Evolutionary conservation across 805 yeast species (phyloP).

Genomic region (Kazachstania taianensis): DNA sequence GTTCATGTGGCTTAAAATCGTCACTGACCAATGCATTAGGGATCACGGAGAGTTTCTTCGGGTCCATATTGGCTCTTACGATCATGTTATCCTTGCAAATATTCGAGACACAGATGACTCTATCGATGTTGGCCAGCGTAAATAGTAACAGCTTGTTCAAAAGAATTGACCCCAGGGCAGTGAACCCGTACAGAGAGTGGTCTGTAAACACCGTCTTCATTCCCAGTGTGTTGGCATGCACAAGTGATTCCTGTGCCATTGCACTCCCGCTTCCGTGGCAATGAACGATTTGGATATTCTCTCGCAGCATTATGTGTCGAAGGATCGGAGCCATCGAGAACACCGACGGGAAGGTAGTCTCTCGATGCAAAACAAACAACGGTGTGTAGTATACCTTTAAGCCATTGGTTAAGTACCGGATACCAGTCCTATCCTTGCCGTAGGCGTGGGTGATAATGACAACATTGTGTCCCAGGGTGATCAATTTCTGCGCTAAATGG

Average conservation of each 20-base stretch:
- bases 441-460: conserved; percentile 83
- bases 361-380: conserved; percentile 65
- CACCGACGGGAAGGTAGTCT: conserved; percentile 80
- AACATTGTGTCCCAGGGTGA: conserved; percentile 75
- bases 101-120: conserved; percentile 92
- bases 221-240: conserved; percentile 93
- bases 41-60: conserved; percentile 71
- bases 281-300: conserved; percentile 78
- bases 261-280: conserved; percentile 90
- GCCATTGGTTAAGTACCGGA: conserved; percentile 79
- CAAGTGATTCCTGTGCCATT: conserved; percentile 77
- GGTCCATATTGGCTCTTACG: conserved; percentile 73
- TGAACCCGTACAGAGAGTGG: conserved; percentile 91
- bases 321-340: conserved; percentile 80
- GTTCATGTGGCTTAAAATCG: conserved; percentile 52
- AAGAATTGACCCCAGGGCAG: conserved; percentile 69
- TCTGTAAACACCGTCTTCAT: conserved; percentile 87
- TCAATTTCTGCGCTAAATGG: conserved; percentile 76
- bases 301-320: conserved; percentile 77
- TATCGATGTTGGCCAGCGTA: conserved; percentile 77
- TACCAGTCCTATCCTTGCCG: conserved; percentile 70
- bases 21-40: conserved; percentile 90
- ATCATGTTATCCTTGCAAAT: conserved; percentile 96
- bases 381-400: conserved; percentile 90
- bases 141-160: conserved; percentile 82